Conservation (phyloP, 2,329 filamentous ascomycete genomes). For the Colletotrichum karsti region DNA sequence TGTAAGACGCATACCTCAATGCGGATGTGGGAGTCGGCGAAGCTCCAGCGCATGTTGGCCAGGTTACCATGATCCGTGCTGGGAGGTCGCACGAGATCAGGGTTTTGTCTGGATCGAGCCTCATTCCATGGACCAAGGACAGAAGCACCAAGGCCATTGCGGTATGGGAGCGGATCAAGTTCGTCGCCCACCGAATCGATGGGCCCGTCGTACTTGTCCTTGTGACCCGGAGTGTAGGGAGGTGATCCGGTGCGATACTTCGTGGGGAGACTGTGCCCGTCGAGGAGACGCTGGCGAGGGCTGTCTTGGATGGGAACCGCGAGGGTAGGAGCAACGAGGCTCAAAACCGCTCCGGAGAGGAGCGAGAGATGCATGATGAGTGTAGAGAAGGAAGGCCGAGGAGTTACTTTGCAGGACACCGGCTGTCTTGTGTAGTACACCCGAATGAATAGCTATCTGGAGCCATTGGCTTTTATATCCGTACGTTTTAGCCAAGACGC, state of each 20-base stretch:
- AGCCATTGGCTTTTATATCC: slow-evolving; percentile 5
- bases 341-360: slow-evolving; percentile 3
- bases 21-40: slow-evolving; percentile 69
- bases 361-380: slow-evolving; percentile 14
- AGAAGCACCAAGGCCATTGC: slow-evolving; percentile 71
- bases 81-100: slow-evolving; percentile 76
- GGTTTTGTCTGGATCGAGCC: slow-evolving; percentile 74
- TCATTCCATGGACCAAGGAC: slow-evolving; percentile 76
- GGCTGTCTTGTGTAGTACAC: not conserved
- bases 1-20: slow-evolving; percentile 59
- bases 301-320: slow-evolving; percentile 50
- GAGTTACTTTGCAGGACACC: not conserved
- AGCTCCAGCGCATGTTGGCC: slow-evolving; percentile 78
- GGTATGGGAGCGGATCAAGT: slow-evolving; percentile 71
- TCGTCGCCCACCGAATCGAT: slow-evolving; percentile 67
- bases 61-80: slow-evolving; percentile 77
- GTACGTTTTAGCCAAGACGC: not conserved
- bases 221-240: slow-evolving; percentile 68
- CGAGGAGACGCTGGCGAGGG: slow-evolving; percentile 63
- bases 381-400: not conserved
- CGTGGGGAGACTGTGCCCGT: slow-evolving; percentile 54
- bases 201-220: slow-evolving; percentile 69
- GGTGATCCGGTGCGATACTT: slow-evolving; percentile 47
- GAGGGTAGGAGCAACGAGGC: not conserved
- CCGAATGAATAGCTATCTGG: not conserved